These are phyloP conservation scores for Coccomyxa subellipsoidea DNA, from an alignment of 163 green algal genomes.

Conservation along the genomic window DNA sequence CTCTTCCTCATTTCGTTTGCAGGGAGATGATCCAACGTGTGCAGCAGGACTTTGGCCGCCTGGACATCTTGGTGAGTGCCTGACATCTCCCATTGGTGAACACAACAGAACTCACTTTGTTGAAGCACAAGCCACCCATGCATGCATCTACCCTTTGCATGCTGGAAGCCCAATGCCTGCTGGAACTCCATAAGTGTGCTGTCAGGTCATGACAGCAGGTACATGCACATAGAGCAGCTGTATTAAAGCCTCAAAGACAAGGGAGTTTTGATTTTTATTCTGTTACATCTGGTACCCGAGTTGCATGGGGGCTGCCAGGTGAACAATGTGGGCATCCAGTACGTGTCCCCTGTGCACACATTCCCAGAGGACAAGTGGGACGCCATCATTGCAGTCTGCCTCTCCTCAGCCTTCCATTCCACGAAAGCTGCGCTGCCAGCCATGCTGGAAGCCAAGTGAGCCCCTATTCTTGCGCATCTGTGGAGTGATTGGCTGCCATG, in stretches of 20 bases:
- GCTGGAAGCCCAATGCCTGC: too few species aligned
- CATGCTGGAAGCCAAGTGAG: constrained; percentile 60
- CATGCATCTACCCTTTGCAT: too few species aligned
- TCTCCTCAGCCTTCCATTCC: constrained; percentile 75
- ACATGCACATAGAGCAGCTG: too few species aligned
- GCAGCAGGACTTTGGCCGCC: constrained; percentile 39
- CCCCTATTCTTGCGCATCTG: neutral
- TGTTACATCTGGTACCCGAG: neutral
- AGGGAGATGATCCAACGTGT: constrained; percentile 42
- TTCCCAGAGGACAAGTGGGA: constrained; percentile 83
- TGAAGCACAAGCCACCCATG: neutral
- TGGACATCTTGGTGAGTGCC: constrained; percentile 78
- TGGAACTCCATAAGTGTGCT: too few species aligned
- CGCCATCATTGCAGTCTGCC: constrained; percentile 69
- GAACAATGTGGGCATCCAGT: constrained; percentile 78
- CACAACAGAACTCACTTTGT: neutral
- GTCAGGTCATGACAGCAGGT: too few species aligned
- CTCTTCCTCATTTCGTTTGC: neutral
- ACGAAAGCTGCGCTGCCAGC: constrained; percentile 80
- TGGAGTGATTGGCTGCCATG: too few species aligned
- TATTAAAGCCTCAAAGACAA: too few species aligned
- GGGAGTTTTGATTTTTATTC: too few species aligned
- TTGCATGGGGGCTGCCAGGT: constrained; percentile 7
- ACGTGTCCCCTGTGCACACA: constrained; percentile 71
- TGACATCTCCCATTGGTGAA: neutral